phyloP scores from a whole-genome alignment of 1,284 basidiomycete species.

The Malassezia restricta region DNA sequence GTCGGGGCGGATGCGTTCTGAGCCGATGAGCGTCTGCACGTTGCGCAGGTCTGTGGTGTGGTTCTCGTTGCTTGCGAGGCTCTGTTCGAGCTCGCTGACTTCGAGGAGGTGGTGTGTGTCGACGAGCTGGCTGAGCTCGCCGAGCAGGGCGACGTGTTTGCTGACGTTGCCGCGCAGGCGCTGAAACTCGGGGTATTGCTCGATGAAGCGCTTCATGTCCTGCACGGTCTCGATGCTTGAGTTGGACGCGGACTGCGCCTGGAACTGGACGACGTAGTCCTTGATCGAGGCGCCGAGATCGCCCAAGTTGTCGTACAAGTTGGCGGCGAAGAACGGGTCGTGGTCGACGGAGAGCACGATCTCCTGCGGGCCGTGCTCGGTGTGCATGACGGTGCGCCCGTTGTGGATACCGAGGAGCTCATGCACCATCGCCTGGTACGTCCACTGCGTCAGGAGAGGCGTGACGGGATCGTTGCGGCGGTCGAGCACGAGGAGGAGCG shows the following conservation, averaged over 20 bases:
- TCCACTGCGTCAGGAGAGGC: constrained; percentile 95
- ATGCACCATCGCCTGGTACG: constrained; percentile 99
- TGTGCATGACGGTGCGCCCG: constrained; percentile 53
- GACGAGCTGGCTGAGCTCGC: constrained; percentile 82
- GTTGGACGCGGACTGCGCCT: constrained; percentile 61
- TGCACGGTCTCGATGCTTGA: constrained; percentile 84
- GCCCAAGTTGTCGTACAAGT: constrained; percentile 88
- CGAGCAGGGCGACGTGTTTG: constrained; percentile 93
- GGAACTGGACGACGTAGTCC: constrained; percentile 86
- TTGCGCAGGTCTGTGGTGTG: constrained; percentile 58
- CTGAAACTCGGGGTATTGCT: constrained; percentile 94
- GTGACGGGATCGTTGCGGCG: constrained; percentile 94
- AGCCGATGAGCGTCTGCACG: constrained; percentile 26
- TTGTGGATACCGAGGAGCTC: constrained; percentile 88
- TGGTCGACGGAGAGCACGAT: constrained; percentile 82
- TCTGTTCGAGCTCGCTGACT: constrained; percentile 90
- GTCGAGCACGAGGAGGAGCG: constrained; percentile 57
- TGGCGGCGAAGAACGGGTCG: constrained; percentile 85
- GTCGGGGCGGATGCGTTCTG: constrained; percentile 60
- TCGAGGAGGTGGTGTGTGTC: constrained; percentile 64
- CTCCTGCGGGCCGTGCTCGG: constrained; percentile 55
- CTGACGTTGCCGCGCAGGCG: constrained; percentile 94
- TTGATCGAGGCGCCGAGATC: constrained; percentile 88
- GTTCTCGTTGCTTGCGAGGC: constrained; percentile 78
- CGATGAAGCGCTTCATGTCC: constrained; percentile 67